These are phyloP conservation scores for Hepatocystis sp. DNA, from an alignment of 169 alveolate species.

Conservation along the genomic window DNA sequence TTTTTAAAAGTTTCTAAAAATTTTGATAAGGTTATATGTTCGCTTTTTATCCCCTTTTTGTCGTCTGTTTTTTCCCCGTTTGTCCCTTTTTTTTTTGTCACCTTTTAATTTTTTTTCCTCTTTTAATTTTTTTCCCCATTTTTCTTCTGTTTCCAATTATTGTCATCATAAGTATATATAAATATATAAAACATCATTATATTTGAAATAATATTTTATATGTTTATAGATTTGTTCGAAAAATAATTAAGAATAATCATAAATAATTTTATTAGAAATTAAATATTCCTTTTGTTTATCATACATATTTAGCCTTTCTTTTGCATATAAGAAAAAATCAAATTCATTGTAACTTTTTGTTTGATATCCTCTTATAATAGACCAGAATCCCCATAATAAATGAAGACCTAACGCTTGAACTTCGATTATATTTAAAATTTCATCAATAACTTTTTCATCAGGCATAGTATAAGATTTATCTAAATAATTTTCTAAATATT, in stretches of 20 bases:
- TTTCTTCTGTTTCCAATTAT: too few species aligned
- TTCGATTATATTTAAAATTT: constrained; percentile 79
- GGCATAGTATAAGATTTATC: constrained; percentile 59
- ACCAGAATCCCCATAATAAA: constrained; percentile 87
- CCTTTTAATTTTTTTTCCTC: too few species aligned
- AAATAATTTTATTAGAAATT: constrained; percentile 42
- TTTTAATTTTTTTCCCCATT: too few species aligned
- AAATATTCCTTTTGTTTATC: constrained; percentile 47
- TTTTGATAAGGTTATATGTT: too few species aligned
- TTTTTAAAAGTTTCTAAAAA: too few species aligned
- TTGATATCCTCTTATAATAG: constrained; percentile 74
- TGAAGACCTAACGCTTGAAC: constrained; percentile 82
- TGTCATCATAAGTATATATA: too few species aligned
- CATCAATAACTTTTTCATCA: constrained; percentile 73
- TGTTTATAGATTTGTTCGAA: too few species aligned
- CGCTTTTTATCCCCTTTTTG: too few species aligned
- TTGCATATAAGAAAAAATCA: constrained; percentile 77
- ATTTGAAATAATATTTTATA: too few species aligned
- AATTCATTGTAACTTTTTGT: constrained; percentile 72
- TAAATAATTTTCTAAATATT: constrained; percentile 79
- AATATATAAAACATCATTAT: too few species aligned
- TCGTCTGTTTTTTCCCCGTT: too few species aligned
- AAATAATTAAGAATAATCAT: constrained; percentile 23
- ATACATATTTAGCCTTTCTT: constrained; percentile 65
- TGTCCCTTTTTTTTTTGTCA: too few species aligned